Evolutionary conservation across 2,329 filamentous ascomycete species (phyloP).

Genomic region (Apiospora rasikravindrae): DNA sequence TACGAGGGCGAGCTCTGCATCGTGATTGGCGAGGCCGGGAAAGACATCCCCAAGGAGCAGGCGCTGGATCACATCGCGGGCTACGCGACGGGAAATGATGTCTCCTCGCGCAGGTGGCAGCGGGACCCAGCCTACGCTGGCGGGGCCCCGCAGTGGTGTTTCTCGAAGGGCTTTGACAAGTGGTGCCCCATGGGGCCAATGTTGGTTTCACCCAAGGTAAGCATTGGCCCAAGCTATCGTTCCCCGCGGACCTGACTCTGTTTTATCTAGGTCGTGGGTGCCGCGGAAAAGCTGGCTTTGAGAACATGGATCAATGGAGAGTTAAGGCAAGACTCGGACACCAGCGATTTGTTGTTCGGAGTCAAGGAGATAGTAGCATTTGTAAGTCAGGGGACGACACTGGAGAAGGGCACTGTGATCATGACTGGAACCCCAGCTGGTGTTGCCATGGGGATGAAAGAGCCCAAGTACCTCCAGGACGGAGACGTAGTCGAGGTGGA

Average conservation of each 20-base stretch:
- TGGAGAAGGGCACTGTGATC: conserved; percentile 49
- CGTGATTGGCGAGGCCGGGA: conserved; percentile 55
- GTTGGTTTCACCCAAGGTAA: conserved; percentile 43
- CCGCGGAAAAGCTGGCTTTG: conserved; percentile 41
- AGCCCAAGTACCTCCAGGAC: conserved; percentile 22
- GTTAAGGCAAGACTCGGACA: conserved; percentile 47
- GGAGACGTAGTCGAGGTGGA: conserved; percentile 38
- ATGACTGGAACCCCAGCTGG: conserved; percentile 53
- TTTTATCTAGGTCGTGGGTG: conserved; percentile 13
- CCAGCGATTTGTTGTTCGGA: conserved; percentile 52
- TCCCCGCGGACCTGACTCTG: not conserved
- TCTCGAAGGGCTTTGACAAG: conserved; percentile 62
- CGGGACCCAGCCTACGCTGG: conserved; percentile 48
- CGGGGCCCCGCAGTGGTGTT: conserved; percentile 53
- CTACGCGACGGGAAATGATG: conserved; percentile 61
- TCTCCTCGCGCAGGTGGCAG: conserved; percentile 58
- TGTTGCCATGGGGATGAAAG: conserved; percentile 26
- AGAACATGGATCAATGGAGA: conserved; percentile 54
- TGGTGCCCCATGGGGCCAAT: conserved; percentile 58
- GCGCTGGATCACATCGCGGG: conserved; percentile 57
- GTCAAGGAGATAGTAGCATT: conserved; percentile 43
- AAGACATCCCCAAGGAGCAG: conserved; percentile 49
- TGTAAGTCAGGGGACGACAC: conserved; percentile 47
- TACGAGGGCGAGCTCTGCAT: conserved; percentile 54
- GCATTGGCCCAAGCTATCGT: conserved; percentile 20